Evolutionary conservation across 306 rosid genomes (phyloP).

Genomic region (Boehmeria nivea): DNA sequence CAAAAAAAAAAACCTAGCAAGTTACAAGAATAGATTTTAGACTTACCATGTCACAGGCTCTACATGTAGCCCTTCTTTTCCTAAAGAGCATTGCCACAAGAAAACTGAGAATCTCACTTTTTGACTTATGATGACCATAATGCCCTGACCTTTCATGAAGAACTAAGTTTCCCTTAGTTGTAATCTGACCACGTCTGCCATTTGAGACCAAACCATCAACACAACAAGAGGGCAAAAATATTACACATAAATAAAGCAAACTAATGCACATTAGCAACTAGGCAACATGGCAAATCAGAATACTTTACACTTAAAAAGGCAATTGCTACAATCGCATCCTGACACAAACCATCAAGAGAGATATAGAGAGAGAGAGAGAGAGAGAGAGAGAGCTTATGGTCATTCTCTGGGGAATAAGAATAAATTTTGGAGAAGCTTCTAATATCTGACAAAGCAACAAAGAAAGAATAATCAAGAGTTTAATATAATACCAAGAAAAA

Average conservation of each 20-base stretch:
- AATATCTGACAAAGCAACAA: slow-evolving; percentile 39
- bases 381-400: slow-evolving; percentile 25
- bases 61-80: slow-evolving; percentile 37
- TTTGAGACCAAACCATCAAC: slow-evolving; percentile 20
- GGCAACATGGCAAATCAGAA: slow-evolving; percentile 11
- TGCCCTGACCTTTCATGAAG: slow-evolving; percentile 41
- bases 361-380: not conserved
- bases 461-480: slow-evolving; percentile 39
- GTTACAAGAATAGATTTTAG: slow-evolving; percentile 16
- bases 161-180: slow-evolving; percentile 19
- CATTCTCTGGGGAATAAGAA: slow-evolving; percentile 33
- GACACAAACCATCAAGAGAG: slow-evolving; percentile 10
- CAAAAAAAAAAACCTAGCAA: slow-evolving; percentile 11
- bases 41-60: slow-evolving; percentile 26
- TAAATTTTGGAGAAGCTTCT: slow-evolving; percentile 63
- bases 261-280: slow-evolving; percentile 15
- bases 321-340: slow-evolving; percentile 7
- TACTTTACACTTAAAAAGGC: slow-evolving; percentile 3
- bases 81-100: slow-evolving; percentile 42
- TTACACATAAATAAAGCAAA: slow-evolving; percentile 8
- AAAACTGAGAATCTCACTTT: slow-evolving; percentile 57
- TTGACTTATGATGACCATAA: slow-evolving; percentile 37
- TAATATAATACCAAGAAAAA: slow-evolving; percentile 16
- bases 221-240: slow-evolving; percentile 7
- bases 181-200: slow-evolving; percentile 16